Evolutionary conservation across 352 stramenopile genomes (phyloP).

Genomic region (Phytophthora sojae): DNA sequence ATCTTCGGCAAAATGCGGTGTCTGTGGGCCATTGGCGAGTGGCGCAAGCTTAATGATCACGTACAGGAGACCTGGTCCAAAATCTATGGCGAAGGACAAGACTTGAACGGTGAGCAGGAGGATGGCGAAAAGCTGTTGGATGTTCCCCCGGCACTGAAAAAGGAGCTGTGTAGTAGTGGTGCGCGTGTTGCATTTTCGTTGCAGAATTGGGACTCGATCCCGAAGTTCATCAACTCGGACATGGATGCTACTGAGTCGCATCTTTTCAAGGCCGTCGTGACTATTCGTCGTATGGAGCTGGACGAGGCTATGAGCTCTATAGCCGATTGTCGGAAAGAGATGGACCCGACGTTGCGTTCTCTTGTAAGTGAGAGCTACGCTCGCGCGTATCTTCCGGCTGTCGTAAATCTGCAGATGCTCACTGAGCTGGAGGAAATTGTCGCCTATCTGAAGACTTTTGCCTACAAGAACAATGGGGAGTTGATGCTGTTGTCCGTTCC

Average conservation of each 20-base stretch:
- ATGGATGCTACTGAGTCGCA: slow-evolving; percentile 89
- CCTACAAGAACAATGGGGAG: slow-evolving; percentile 83
- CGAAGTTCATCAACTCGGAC: slow-evolving; percentile 88
- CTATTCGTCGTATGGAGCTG: slow-evolving; percentile 96
- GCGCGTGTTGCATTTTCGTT: slow-evolving; percentile 83
- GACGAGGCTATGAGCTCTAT: slow-evolving; percentile 93
- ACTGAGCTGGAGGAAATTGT: slow-evolving; percentile 96
- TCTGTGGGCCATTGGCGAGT: slow-evolving; percentile 98
- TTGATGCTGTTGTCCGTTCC: slow-evolving; percentile 71
- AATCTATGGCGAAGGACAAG: slow-evolving; percentile 74
- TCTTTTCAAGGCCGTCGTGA: slow-evolving; percentile 92
- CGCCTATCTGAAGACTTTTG: slow-evolving; percentile 82
- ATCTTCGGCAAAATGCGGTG: slow-evolving; percentile 99
- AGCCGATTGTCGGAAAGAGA: slow-evolving; percentile 93
- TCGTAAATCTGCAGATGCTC: slow-evolving; percentile 98
- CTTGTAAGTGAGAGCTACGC: slow-evolving; percentile 98
- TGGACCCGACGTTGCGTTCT: slow-evolving; percentile 97
- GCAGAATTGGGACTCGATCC: slow-evolving; percentile 88
- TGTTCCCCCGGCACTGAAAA: slow-evolving; percentile 84
- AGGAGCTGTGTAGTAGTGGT: slow-evolving; percentile 85
- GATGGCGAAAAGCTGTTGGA: slow-evolving; percentile 69
- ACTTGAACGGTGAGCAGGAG: slow-evolving; percentile 49
- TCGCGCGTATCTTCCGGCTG: slow-evolving; percentile 95
- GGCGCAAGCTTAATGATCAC: slow-evolving; percentile 95
- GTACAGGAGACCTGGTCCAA: slow-evolving; percentile 89